Evolutionary conservation across 768 basidiomycete species (phyloP).

Genomic region (Tremella yokohamensis): DNA sequence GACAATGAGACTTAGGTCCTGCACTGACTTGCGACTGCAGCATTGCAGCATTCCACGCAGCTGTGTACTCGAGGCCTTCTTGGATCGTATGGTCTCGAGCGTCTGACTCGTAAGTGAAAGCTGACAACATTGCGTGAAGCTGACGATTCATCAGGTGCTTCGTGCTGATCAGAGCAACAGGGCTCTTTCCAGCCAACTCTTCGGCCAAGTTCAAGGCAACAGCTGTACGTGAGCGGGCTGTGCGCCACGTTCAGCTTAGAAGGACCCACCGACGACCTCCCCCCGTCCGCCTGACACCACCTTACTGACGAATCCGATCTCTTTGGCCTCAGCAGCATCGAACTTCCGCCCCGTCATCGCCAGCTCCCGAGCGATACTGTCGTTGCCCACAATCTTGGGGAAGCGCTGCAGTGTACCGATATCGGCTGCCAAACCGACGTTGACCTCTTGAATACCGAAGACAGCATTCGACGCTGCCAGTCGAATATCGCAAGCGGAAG

Average conservation of each 20-base stretch:
- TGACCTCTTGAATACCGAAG: conserved; percentile 81
- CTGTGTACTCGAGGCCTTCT: conserved; percentile 61
- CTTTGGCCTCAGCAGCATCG: conserved; percentile 62
- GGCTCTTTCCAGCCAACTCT: conserved; percentile 69
- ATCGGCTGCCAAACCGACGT: conserved; percentile 81
- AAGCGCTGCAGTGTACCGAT: conserved; percentile 79
- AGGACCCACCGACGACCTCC: conserved; percentile 58
- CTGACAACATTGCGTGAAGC: neutral
- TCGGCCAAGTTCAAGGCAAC: conserved; percentile 66
- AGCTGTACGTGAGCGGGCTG: conserved; percentile 17
- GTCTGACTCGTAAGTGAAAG: conserved; percentile 48
- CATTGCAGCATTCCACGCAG: conserved; percentile 57
- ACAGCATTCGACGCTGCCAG: conserved; percentile 59
- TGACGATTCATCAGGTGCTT: conserved; percentile 68
- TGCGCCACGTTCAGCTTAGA: neutral
- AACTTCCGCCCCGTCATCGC: conserved; percentile 74
- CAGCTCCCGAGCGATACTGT: conserved; percentile 68
- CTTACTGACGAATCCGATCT: conserved; percentile 69
- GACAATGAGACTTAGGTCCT: conserved; percentile 23
- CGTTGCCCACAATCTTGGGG: conserved; percentile 72
- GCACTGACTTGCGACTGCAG: conserved; percentile 56
- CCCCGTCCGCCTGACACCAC: conserved; percentile 65
- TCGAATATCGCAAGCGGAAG: conserved; percentile 72
- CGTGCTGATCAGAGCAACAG: conserved; percentile 70
- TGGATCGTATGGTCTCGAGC: conserved; percentile 72